Evolutionary conservation across 2,329 filamentous ascomycete genomes (phyloP).

Genomic region (Alternaria arbusti): DNA sequence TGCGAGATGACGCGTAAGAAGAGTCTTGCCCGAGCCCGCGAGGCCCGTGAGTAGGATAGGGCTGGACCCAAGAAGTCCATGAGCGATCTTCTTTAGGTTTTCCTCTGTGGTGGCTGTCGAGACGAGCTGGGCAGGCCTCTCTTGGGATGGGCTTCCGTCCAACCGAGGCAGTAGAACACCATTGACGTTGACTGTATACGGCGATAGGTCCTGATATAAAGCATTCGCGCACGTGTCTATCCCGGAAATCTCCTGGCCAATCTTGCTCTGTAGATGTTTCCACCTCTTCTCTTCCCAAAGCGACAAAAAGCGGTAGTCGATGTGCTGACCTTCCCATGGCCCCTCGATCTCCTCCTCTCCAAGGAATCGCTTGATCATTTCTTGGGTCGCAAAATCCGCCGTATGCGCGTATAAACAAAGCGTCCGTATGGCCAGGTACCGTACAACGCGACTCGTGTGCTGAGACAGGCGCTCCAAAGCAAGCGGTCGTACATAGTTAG

Average conservation of each 20-base stretch:
- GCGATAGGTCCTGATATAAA: slow-evolving; percentile 32
- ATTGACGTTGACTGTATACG: slow-evolving; percentile 42
- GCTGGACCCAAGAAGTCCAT: slow-evolving; percentile 68
- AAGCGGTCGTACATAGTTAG: slow-evolving; percentile 67
- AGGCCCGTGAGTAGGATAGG: slow-evolving; percentile 83
- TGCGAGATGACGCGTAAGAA: slow-evolving; percentile 81
- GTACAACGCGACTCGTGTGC: slow-evolving; percentile 64
- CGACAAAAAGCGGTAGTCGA: slow-evolving; percentile 79
- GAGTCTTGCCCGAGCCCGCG: slow-evolving; percentile 89
- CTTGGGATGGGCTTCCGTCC: slow-evolving; percentile 35
- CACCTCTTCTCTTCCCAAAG: slow-evolving; percentile 68
- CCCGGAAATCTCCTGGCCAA: slow-evolving; percentile 9
- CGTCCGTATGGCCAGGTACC: slow-evolving; percentile 82
- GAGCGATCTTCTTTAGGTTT: slow-evolving; percentile 75
- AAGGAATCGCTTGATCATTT: slow-evolving; percentile 71
- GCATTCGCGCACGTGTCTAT: not conserved
- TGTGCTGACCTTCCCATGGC: slow-evolving; percentile 73
- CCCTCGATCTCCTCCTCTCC: slow-evolving; percentile 69
- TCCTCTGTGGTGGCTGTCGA: slow-evolving; percentile 73
- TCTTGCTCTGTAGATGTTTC: slow-evolving; percentile 27
- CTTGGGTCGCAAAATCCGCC: slow-evolving; percentile 78
- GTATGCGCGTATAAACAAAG: slow-evolving; percentile 80
- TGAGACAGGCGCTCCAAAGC: slow-evolving; percentile 73
- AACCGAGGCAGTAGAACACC: slow-evolving; percentile 50
- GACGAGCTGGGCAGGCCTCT: slow-evolving; percentile 51